Percentiles rank a stretch among this genome's conserved stretches.
Conservation (phyloP, 495 filamentous ascomycete genomes). For the Evernia prunastri region DNA sequence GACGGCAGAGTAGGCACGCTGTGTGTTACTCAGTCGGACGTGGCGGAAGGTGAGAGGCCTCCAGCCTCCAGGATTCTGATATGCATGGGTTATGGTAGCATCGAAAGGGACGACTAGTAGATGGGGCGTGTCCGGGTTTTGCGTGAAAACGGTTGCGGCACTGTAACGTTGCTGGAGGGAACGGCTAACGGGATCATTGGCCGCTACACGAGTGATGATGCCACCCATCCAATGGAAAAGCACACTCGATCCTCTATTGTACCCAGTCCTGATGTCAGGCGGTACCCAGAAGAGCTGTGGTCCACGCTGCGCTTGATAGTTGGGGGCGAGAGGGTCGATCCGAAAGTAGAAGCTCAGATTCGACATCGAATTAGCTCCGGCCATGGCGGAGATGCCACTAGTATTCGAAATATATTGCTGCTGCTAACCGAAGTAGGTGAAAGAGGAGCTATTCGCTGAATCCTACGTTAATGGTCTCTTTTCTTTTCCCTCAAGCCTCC, state of each 20-base stretch:
- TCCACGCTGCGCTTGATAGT: slow-evolving; percentile 9
- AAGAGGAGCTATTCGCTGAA: neutral
- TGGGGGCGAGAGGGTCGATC: slow-evolving; percentile 13
- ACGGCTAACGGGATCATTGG: neutral
- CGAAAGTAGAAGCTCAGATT: slow-evolving; percentile 7
- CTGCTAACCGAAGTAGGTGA: neutral
- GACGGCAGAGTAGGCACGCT: slow-evolving; percentile 11
- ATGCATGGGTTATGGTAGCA: neutral
- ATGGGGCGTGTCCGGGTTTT: slow-evolving; percentile 17
- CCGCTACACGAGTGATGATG: neutral
- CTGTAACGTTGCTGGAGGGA: neutral
- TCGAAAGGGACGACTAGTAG: slow-evolving; percentile 15
- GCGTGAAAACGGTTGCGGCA: slow-evolving; percentile 19
- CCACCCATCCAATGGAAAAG: slow-evolving; percentile 20
- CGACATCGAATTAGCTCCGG: neutral
- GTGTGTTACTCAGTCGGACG: neutral
- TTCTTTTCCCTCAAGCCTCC: neutral
- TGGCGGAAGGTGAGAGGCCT: slow-evolving; percentile 11
- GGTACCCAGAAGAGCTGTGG: neutral
- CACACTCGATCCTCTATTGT: neutral
- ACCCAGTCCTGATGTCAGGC: slow-evolving; percentile 8
- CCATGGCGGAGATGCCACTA: neutral
- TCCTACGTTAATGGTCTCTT: neutral
- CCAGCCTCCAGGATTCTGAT: neutral
- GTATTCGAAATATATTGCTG: neutral